Base-by-base conservation (phyloP, 2,329 filamentous ascomycete species). In the Colletotrichum destructivum region DNA sequence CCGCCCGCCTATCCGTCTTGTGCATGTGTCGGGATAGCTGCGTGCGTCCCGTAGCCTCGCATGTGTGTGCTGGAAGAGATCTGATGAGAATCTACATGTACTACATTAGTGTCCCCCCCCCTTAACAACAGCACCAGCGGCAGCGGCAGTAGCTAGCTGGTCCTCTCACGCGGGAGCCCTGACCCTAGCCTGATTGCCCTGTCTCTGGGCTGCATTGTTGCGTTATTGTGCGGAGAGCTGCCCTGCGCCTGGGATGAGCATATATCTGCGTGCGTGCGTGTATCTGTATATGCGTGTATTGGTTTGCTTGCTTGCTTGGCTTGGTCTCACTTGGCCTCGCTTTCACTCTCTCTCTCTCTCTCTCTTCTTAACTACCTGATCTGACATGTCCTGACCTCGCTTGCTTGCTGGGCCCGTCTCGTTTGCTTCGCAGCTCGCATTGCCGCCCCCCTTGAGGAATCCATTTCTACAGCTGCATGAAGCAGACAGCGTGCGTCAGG, bases 21-120 rank as follows among this genome's bases (percentile, higher is more conserved):
- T 70, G 69, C 69, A 72, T 72, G 51, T 66, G 62, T 66, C 60
- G 66, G 70, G 66, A 66, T 61, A 72, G 60, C 66, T 73, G 67
- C 71, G 56, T 60, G 54, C 69, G 63, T 68, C 62, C 63, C 70
- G 54, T 70, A 66, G 61, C 66, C 67, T 66, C 56, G 66, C 71
- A 71, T 73, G 23, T 38, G 55, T 66, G 60, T 64, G 46, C 31
- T 51, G 31, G 62, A 59, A 72, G 52, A 62, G 71, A 73, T 73
- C 71, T 73, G 59, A 60, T 61, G 68, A 67, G 51, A 62, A 68
- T 65, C 62, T 40, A 55, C 47, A 47, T 62, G 68, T 69, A 69
- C 64, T 73, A 73, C 63, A 65, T 71, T 62, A 66, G 71, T 35
- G n/a, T 44, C 47, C 69, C 52, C 52, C n/a, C 31, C 26, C 2